phyloP scores from a whole-genome alignment of 306 rosid genomes.

The Biancaea sappan region DNA sequence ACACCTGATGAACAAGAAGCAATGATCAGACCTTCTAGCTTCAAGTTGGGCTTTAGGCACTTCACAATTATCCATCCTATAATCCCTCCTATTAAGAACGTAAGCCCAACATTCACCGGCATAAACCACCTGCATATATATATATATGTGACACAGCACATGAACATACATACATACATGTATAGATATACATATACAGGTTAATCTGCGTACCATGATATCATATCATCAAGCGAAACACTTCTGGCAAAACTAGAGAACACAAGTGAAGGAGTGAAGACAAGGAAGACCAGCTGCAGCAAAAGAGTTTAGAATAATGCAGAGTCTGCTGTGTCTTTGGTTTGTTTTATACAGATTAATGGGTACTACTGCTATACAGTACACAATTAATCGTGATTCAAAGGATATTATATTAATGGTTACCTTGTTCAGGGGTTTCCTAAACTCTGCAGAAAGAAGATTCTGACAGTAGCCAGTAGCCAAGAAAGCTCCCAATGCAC shows the following conservation, averaged over 20 bases:
- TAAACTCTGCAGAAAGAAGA: conserved; percentile 61
- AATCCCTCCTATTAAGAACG: conserved; percentile 78
- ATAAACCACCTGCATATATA: conserved; percentile 94
- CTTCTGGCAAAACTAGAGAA: conserved; percentile 74
- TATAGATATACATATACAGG: too few relatives aligned
- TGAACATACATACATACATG: too few relatives aligned
- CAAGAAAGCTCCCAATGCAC: conserved; percentile 77
- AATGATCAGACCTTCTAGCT: conserved; percentile 77
- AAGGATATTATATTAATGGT: too few relatives aligned
- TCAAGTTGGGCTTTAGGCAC: conserved; percentile 67
- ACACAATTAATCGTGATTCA: too few relatives aligned
- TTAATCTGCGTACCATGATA: conserved; percentile 93
- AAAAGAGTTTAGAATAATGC: neutral
- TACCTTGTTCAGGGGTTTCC: conserved; percentile 79
- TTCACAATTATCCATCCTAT: conserved; percentile 83
- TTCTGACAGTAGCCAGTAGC: conserved; percentile 55
- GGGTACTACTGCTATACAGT: too few relatives aligned
- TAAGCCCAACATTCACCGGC: conserved; percentile 76
- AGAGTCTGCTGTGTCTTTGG: too few relatives aligned
- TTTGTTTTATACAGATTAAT: too few relatives aligned
- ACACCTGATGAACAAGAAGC: conserved; percentile 82
- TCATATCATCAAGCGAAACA: conserved; percentile 76
- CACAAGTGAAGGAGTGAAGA: conserved; percentile 86
- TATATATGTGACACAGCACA: too few relatives aligned
- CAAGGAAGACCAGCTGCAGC: conserved; percentile 74